These are phyloP conservation scores for Penicillium vulpinum DNA, from an alignment of 2,329 filamentous ascomycete species.

Conservation along the genomic window DNA sequence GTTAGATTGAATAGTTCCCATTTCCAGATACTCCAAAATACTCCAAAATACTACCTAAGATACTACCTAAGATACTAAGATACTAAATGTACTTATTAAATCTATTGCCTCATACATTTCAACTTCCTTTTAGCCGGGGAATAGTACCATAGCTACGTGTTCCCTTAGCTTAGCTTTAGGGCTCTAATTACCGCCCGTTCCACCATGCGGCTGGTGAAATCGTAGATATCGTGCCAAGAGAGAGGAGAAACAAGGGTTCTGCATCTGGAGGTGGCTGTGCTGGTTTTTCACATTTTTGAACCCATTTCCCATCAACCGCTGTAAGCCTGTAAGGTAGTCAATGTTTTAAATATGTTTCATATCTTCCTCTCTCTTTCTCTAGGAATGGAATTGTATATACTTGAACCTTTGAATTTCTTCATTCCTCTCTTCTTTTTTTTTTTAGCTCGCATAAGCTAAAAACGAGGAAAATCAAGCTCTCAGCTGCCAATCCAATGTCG, in stretches of 20 bases:
- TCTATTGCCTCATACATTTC: background rate
- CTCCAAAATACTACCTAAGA: no score
- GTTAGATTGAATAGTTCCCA: no score
- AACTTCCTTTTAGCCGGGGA: background rate
- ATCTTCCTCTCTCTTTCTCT: background rate
- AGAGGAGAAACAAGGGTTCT: background rate
- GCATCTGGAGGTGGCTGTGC: conserved; percentile 27
- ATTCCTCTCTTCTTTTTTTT: background rate
- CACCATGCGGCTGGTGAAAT: conserved; percentile 14
- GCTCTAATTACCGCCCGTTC: no score
- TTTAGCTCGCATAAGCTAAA: no score
- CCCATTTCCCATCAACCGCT: conserved; percentile 12
- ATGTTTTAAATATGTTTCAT: no score
- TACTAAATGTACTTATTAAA: no score
- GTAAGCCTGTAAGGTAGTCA: no score
- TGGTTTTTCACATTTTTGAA: conserved; percentile 8
- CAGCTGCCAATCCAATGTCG: background rate
- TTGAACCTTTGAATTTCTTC: background rate
- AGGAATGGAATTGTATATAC: no score
- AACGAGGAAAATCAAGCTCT: background rate
- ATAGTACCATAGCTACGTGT: no score
- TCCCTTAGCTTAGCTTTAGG: no score
- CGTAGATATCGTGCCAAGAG: background rate
- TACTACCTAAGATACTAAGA: no score
- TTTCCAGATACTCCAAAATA: no score